Conservation (phyloP, 2,329 filamentous ascomycete genomes). For the Calonectria hawksworthii region DNA sequence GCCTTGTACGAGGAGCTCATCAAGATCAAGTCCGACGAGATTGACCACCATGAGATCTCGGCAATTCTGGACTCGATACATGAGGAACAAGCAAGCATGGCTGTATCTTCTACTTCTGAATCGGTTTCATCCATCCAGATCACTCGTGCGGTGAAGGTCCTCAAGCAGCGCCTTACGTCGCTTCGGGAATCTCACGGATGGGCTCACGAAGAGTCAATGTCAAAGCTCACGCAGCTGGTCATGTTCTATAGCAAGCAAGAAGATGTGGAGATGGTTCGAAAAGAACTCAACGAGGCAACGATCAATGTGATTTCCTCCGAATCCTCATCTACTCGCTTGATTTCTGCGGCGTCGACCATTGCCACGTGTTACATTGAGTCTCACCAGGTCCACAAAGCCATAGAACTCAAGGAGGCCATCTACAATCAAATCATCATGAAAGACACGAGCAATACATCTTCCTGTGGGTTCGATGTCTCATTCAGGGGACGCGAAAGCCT, state of each 20-base stretch:
- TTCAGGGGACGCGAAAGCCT: conserved; percentile 3
- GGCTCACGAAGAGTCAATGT: conserved; percentile 7
- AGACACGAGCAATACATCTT: neutral
- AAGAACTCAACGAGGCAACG: neutral
- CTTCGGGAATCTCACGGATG: neutral
- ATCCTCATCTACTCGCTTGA: neutral
- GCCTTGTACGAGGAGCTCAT: conserved; percentile 1
- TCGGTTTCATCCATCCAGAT: neutral
- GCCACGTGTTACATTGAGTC: neutral
- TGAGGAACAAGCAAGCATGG: neutral
- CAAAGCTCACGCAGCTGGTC: neutral
- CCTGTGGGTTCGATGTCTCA: neutral
- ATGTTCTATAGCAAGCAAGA: conserved; percentile 6
- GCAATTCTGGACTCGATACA: neutral
- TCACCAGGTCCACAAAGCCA: neutral
- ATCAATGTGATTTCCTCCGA: neutral
- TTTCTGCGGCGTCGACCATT: neutral
- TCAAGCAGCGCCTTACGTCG: neutral
- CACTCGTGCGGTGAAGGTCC: neutral
- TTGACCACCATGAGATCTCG: conserved; percentile 1
- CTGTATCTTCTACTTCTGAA: neutral
- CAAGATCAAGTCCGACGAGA: neutral
- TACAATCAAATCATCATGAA: conserved; percentile 2
- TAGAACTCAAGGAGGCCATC: neutral
- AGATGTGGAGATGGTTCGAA: neutral